Base-by-base conservation (phyloP, 345 rosid genomes). In the Zanthoxylum bungeanum region DNA sequence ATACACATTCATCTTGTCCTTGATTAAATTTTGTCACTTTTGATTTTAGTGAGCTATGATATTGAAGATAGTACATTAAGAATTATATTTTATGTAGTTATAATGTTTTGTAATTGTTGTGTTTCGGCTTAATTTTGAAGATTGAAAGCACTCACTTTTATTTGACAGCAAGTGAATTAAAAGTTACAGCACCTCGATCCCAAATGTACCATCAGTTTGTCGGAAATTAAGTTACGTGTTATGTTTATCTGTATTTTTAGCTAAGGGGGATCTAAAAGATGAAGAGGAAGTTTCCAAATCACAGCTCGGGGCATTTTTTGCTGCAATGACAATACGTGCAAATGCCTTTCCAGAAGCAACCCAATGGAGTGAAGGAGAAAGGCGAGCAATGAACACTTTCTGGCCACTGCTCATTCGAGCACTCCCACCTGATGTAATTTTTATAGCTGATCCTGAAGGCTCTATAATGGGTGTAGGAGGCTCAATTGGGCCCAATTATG, bases 351-450 rank as follows among this genome's bases (percentile, higher is more conserved):
- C 98, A 0, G 92, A 92, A 74, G 89, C 88, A 56, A 94, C 99
- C 25, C 98, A 90, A 60, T 94, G 99, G 99, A 94, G 96, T 58
- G 92, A 92, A 81, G 97, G 97, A 42, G 99, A 94, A 65, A 88
- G 77, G 80, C 77, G 80, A 1, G 98, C 97, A 0, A 83, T 90
- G 88, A 81, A 77, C 79, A 81, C 68, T 42, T 86, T 90, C 77
- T 94, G 98, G 97, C 98, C 98, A 0, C 82, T 79, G 46, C 77
- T 94, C 33, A 87, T 77, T 75, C 87, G 93, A 25, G 88, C 57
- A 3, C 78, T 94, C 39, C 93, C 97, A 61, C 85, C 92, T 42
- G 98, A 92, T 86, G 90, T 94, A 42, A 83, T 90, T 63, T 94
- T 94, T 73, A 82, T 94, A 77, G 98, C 98, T 3, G 98, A 94